Evolutionary conservation across 1,284 basidiomycete genomes (phyloP).

Genomic region (Mrakiaceae sp.): DNA sequence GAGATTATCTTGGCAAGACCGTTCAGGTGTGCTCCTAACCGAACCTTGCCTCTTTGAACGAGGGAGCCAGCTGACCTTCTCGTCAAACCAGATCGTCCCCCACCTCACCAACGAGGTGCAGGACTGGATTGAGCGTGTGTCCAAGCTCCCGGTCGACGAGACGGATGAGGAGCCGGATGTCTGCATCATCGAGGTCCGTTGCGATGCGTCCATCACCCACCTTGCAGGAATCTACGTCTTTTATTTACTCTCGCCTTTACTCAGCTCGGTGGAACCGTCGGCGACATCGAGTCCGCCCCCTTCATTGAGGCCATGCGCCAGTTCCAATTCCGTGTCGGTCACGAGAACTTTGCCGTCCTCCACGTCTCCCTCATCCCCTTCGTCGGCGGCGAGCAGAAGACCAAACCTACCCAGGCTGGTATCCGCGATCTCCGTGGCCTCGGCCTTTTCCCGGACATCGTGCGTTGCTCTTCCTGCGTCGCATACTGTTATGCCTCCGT

Average conservation of each 20-base stretch:
- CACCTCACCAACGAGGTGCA: constrained; percentile 96
- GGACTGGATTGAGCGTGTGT: constrained; percentile 95
- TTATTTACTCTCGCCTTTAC: not conserved
- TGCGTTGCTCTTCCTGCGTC: constrained; percentile 35
- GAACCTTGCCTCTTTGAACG: too few relatives aligned
- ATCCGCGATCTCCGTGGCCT: constrained; percentile 88
- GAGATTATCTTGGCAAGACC: constrained; percentile 96
- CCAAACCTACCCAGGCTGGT: constrained; percentile 96
- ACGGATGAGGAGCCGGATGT: constrained; percentile 89
- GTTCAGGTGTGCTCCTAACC: constrained; percentile 52
- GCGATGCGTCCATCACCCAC: too few relatives aligned
- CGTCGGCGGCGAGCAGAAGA: constrained; percentile 98
- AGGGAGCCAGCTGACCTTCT: not conserved
- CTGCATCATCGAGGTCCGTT: constrained; percentile 83
- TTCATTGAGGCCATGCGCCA: constrained; percentile 99
- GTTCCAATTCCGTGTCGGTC: constrained; percentile 97
- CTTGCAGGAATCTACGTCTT: not conserved
- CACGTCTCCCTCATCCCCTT: constrained; percentile 98
- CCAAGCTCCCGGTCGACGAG: constrained; percentile 87
- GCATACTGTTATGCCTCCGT: not conserved
- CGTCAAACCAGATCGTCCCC: constrained; percentile 66
- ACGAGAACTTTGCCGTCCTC: constrained; percentile 93
- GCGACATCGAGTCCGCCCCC: constrained; percentile 91
- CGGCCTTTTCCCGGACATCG: constrained; percentile 84
- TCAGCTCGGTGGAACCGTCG: constrained; percentile 89